A percentile compares a stretch with the other conserved stretches of the same genome.
Evolutionary conservation across 108 stramenopile species (phyloP).

Genomic region (Skeletonema grethae): DNA sequence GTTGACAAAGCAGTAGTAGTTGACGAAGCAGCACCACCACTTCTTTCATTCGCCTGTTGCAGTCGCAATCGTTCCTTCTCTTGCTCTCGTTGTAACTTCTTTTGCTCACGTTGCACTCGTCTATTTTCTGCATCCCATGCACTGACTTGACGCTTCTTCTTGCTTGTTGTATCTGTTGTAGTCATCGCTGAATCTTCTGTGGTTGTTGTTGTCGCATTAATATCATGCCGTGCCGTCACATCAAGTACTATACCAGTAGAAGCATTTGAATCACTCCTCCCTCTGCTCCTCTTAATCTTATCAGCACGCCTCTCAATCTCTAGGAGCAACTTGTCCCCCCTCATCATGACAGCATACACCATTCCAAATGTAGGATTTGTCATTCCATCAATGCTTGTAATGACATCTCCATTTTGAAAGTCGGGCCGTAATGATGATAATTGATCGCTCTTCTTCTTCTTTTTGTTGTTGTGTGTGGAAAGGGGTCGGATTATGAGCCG

Average conservation of each 20-base stretch:
- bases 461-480: neutral
- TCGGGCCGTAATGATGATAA: neutral
- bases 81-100: neutral
- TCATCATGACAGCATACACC: slow-evolving; percentile 24
- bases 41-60: neutral
- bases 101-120: neutral
- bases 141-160: neutral
- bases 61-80: neutral
- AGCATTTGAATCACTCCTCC: slow-evolving; percentile 2
- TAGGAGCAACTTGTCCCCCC: slow-evolving; percentile 15
- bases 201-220: neutral
- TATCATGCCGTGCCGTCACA: neutral
- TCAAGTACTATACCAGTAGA: neutral
- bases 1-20: neutral
- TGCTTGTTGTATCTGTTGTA: neutral
- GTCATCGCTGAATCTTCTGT: neutral
- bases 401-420: slow-evolving; percentile 6
- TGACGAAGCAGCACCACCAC: neutral
- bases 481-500: neutral
- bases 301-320: neutral
- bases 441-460: neutral
- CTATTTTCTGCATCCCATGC: neutral
- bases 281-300: neutral
- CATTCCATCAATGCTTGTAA: slow-evolving; percentile 14
- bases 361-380: slow-evolving; percentile 11